Conservation (phyloP, 805 yeast genomes). For the Pichia nakasei region DNA sequence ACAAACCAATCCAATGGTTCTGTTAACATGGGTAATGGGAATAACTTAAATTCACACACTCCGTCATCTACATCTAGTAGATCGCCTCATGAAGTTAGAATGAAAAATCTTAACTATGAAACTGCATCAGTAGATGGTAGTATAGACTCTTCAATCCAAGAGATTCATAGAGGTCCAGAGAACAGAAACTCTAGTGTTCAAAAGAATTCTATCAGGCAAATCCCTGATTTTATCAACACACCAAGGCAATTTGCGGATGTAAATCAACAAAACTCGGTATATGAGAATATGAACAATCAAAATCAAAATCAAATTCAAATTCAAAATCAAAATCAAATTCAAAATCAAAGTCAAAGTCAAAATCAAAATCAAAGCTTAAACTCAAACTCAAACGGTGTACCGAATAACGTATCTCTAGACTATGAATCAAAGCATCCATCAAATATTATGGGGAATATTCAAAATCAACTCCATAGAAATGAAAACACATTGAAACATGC, state of each 20-base stretch:
- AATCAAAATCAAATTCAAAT: not conserved
- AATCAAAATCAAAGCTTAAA: too few relatives aligned
- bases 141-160: constrained; percentile 20
- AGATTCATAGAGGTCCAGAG: constrained; percentile 25
- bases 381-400: not conserved
- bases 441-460: constrained; percentile 30
- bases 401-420: not conserved
- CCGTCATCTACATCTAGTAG: constrained; percentile 3
- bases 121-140: constrained; percentile 1
- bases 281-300: not conserved
- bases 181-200: constrained; percentile 18
- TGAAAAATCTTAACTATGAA: constrained; percentile 3
- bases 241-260: constrained; percentile 1
- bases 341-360: too few relatives aligned
- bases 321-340: too few relatives aligned
- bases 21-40: not conserved
- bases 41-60: not conserved
- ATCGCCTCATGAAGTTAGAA: constrained; percentile 6
- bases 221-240: constrained; percentile 7
- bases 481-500: constrained; percentile 47
- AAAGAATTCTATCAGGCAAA: constrained; percentile 4
- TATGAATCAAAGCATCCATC: not conserved
- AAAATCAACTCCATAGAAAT: constrained; percentile 38
- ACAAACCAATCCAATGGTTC: constrained; percentile 18
- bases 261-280: not conserved